These are phyloP conservation scores for Cyclospora cayetanensis DNA, from an alignment of 169 alveolate genomes.

Conservation along the genomic window DNA sequence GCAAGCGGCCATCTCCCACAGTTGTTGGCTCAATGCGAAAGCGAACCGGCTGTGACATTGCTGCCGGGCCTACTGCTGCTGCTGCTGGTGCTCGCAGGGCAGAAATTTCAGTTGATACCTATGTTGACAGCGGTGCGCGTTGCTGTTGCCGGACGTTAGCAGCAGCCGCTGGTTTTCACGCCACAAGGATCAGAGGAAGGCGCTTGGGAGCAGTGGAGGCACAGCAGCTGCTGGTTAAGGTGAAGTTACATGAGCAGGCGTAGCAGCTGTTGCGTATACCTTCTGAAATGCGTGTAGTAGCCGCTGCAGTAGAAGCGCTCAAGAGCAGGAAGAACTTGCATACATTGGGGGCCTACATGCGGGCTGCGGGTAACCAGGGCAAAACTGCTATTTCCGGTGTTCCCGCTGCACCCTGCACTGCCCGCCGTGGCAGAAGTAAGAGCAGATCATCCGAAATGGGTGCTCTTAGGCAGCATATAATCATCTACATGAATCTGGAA, in stretches of 20 bases:
- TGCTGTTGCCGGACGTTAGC: neutral
- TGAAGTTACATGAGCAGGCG: neutral
- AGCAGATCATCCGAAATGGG: too few species aligned
- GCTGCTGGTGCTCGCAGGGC: neutral
- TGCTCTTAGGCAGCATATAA: too few species aligned
- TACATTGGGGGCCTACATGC: too few species aligned
- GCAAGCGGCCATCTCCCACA: conserved; percentile 1
- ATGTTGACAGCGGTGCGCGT: neutral
- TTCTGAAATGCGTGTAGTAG: neutral
- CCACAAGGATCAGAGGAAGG: neutral
- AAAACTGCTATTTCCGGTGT: too few species aligned
- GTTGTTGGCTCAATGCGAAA: conserved; percentile 9
- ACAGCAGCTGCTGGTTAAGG: neutral
- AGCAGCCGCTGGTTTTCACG: neutral
- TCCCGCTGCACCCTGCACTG: too few species aligned
- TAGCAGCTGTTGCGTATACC: neutral
- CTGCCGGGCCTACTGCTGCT: conserved; percentile 36
- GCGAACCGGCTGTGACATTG: neutral
- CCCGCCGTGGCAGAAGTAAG: too few species aligned
- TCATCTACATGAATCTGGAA: too few species aligned
- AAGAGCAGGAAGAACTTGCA: too few species aligned
- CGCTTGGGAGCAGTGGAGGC: neutral
- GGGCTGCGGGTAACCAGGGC: too few species aligned
- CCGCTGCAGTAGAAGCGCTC: too few species aligned
- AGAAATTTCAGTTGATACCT: neutral